Conservation (phyloP, 164 flowering plant species). For the Liquidambar formosana region DNA sequence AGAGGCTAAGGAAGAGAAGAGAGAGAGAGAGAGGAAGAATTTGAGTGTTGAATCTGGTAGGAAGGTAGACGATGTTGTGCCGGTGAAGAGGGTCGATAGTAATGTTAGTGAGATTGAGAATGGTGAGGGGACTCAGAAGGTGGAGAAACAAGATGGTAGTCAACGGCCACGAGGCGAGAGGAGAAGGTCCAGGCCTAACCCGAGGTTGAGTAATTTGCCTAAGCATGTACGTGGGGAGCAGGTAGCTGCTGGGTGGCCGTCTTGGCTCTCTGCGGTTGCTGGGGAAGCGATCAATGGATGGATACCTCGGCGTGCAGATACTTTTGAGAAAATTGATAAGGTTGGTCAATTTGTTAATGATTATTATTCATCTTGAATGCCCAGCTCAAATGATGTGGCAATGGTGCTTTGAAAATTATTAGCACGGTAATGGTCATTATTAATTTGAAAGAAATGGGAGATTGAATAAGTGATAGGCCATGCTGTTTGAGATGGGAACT, state of each 20-base stretch:
- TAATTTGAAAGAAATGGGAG: background rate
- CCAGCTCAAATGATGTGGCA: slow-evolving; percentile 3
- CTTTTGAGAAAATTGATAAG: slow-evolving; percentile 53
- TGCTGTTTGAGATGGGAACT: background rate
- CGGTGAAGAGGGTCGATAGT: slow-evolving; percentile 16
- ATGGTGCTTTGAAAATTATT: background rate
- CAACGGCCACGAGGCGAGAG: slow-evolving; percentile 27
- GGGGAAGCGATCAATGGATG: slow-evolving; percentile 50
- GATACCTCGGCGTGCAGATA: slow-evolving; percentile 48
- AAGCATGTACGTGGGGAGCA: slow-evolving; percentile 42
- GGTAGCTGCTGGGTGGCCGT: slow-evolving; percentile 51
- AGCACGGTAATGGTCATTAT: no score
- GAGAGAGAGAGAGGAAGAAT: background rate
- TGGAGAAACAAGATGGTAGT: slow-evolving; percentile 26
- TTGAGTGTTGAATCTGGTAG: slow-evolving; percentile 23
- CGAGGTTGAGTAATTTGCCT: slow-evolving; percentile 27
- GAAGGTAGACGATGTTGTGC: slow-evolving; percentile 22
- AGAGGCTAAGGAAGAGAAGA: slow-evolving; percentile 24
- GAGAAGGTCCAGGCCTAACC: slow-evolving; percentile 28
- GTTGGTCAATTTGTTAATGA: slow-evolving; percentile 19
- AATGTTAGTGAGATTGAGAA: slow-evolving; percentile 15
- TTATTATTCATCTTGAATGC: background rate
- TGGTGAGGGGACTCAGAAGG: slow-evolving; percentile 20
- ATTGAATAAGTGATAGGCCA: background rate
- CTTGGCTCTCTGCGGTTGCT: slow-evolving; percentile 45